Evolutionary conservation across 1,284 basidiomycete species (phyloP).

Genomic region (Ustilago esculenta): DNA sequence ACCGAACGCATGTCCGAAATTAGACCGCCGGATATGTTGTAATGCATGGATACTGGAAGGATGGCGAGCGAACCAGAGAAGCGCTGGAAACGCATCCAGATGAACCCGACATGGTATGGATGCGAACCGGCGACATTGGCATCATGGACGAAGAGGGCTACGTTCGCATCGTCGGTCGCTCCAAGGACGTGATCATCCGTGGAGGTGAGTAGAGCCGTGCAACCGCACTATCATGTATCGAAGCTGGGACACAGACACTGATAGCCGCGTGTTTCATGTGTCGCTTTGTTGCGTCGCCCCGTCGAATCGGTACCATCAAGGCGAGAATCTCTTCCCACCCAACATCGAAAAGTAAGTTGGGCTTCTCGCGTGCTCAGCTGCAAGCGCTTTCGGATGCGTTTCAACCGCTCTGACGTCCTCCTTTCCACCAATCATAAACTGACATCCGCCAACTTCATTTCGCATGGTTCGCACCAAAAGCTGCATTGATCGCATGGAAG

Average conservation of each 20-base stretch:
- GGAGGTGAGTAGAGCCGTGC: conserved; percentile 77
- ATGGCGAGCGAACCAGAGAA: conserved; percentile 75
- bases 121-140: conserved; percentile 84
- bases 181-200: conserved; percentile 83
- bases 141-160: conserved; percentile 85
- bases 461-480: conserved; percentile 16
- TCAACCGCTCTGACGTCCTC: background rate
- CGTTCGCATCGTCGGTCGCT: conserved; percentile 76
- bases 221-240: too few relatives aligned
- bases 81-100: conserved; percentile 72
- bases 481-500: conserved; percentile 73
- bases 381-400: background rate
- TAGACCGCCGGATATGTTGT: conserved; percentile 77
- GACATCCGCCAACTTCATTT: conserved; percentile 13
- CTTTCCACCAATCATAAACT: conserved; percentile 10
- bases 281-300: background rate
- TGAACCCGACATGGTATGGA: conserved; percentile 74
- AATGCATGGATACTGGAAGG: conserved; percentile 84
- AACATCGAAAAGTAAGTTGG: conserved; percentile 77
- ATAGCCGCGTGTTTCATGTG: conserved; percentile 5
- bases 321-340: conserved; percentile 75
- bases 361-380: background rate
- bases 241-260: background rate
- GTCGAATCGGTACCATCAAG: conserved; percentile 3
- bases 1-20: conserved; percentile 6